A percentile compares a stretch with the other conserved stretches of the same genome.
phyloP scores from a whole-genome alignment of 164 flowering plant genomes.

The Aristolochia californica region DNA sequence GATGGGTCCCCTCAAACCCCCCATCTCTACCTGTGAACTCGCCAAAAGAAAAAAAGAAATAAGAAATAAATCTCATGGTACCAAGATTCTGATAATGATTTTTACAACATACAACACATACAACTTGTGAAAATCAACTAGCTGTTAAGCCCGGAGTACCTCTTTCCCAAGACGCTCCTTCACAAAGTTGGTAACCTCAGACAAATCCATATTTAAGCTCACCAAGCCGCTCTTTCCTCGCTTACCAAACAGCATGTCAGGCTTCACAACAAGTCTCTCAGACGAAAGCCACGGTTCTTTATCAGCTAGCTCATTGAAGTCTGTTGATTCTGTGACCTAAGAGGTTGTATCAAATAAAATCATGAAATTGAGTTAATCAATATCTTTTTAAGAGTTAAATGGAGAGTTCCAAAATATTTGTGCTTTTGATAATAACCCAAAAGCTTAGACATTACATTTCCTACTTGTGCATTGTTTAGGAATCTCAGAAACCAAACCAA shows the following conservation, averaged over 20 bases:
- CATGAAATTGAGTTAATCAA: too few species aligned
- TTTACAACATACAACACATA: too few species aligned
- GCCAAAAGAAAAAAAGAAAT: neutral
- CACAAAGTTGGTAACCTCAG: constrained; percentile 77
- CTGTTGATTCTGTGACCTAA: constrained; percentile 67
- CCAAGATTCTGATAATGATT: too few species aligned
- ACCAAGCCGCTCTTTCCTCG: constrained; percentile 95
- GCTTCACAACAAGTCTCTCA: constrained; percentile 74
- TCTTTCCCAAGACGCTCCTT: constrained; percentile 68
- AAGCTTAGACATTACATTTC: too few species aligned
- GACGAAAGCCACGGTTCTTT: constrained; percentile 82
- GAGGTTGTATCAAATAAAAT: too few species aligned
- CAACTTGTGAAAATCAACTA: neutral
- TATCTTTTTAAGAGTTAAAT: too few species aligned
- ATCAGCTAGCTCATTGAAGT: constrained; percentile 56
- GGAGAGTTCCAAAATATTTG: too few species aligned
- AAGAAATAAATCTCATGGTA: neutral
- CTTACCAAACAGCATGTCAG: constrained; percentile 94
- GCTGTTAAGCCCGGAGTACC: constrained; percentile 26
- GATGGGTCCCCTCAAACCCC: constrained; percentile 85
- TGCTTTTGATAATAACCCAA: too few species aligned
- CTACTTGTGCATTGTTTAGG: too few species aligned
- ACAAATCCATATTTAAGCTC: constrained; percentile 70
- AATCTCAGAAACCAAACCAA: too few species aligned
- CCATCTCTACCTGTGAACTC: constrained; percentile 72